phyloP scores from a whole-genome alignment of 2,329 filamentous ascomycete genomes.

The Beauveria varroae region DNA sequence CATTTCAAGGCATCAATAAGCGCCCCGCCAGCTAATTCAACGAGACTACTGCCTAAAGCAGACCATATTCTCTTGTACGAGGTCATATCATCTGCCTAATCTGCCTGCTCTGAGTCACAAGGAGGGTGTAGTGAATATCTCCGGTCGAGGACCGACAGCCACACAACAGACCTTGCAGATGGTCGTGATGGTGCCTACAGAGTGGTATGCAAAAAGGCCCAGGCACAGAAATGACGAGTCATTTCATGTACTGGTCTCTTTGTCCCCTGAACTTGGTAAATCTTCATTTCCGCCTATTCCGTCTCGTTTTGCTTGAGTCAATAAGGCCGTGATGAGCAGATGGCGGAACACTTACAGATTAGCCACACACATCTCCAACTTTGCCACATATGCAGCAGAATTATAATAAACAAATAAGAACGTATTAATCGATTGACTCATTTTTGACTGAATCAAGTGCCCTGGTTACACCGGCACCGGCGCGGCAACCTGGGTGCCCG shows the following conservation, averaged over 20 bases:
- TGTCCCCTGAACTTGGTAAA: not conserved
- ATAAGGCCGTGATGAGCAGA: not conserved
- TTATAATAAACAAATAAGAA: not conserved
- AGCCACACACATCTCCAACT: not conserved
- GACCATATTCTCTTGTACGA: not conserved
- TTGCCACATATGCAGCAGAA: not conserved
- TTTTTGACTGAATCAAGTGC: not conserved
- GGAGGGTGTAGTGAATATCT: not conserved
- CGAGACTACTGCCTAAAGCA: not conserved
- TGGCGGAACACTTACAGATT: no score
- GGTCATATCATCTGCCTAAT: not conserved
- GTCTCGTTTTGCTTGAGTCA: not conserved
- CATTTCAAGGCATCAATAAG: no score
- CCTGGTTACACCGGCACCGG: not conserved
- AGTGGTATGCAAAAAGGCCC: not conserved
- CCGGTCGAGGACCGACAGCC: not conserved
- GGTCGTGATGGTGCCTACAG: not conserved
- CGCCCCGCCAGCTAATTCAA: not conserved
- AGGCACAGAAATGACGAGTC: not conserved
- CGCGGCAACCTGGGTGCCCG: not conserved
- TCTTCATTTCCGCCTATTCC: not conserved
- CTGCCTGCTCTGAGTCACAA: not conserved
- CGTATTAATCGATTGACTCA: not conserved
- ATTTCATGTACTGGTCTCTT: not conserved
- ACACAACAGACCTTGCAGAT: not conserved